These are phyloP conservation scores for Setaria italica DNA, from an alignment of 202 grass and related monocot species.

Conservation along the genomic window DNA sequence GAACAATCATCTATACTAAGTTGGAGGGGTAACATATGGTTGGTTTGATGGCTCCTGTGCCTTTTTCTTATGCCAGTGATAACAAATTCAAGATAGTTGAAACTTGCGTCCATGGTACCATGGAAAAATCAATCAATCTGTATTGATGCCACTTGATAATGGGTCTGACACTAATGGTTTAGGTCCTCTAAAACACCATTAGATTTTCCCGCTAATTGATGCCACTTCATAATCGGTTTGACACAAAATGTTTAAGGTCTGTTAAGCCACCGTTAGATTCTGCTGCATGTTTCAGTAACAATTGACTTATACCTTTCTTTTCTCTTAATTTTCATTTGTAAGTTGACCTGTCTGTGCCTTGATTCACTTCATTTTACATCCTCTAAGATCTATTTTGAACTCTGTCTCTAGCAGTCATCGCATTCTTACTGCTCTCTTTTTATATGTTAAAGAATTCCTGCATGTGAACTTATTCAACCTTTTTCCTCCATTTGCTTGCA, in stretches of 20 bases:
- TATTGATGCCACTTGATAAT: constrained; percentile 9
- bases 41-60: constrained; percentile 11
- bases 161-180: neutral
- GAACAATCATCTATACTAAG: constrained; percentile 34
- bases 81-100: constrained; percentile 6
- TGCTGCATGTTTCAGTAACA: neutral
- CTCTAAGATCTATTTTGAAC: neutral
- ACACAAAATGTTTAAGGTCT: neutral
- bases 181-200: neutral
- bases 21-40: constrained; percentile 33
- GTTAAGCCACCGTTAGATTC: constrained; percentile 15
- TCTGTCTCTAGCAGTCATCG: constrained; percentile 19
- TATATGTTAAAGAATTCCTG: constrained; percentile 20
- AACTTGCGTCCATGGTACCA: constrained; percentile 15
- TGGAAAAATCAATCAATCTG: constrained; percentile 23
- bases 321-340: neutral
- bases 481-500: constrained; percentile 51
- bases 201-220: constrained; percentile 3
- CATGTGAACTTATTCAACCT: constrained; percentile 22
- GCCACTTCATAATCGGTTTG: neutral
- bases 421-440: constrained; percentile 11
- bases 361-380: constrained; percentile 12
- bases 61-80: constrained; percentile 24
- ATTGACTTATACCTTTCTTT: neutral
- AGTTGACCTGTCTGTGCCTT: neutral